phyloP scores from a whole-genome alignment of 2,329 filamentous ascomycete species.

The Ophiostoma perfectum region DNA sequence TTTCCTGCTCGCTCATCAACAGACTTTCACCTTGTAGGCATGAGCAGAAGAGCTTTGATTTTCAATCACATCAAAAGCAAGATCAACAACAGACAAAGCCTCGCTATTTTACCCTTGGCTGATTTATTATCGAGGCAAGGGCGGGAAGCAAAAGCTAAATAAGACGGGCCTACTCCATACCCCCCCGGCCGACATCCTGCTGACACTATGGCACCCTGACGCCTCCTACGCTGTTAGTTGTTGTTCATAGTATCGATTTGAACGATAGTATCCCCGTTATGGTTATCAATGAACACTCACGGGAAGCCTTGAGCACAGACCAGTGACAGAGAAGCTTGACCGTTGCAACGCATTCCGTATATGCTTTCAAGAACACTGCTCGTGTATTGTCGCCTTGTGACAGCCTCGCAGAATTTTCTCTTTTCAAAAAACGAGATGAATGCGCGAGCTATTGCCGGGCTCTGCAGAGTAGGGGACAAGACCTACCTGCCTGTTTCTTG shows the following conservation, averaged over 20 bases:
- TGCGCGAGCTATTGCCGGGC: background rate
- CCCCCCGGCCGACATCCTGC: too few relatives aligned
- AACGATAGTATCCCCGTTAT: background rate
- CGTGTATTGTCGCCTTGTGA: background rate
- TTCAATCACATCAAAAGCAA: too few relatives aligned
- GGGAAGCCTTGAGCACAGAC: background rate
- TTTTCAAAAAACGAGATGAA: background rate
- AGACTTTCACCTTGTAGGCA: too few relatives aligned
- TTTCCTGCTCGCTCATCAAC: too few relatives aligned
- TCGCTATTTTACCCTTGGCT: too few relatives aligned
- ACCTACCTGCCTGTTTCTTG: background rate
- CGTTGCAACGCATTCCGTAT: slow-evolving; percentile 1
- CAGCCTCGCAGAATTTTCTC: background rate
- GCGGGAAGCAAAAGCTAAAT: too few relatives aligned
- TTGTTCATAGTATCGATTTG: background rate
- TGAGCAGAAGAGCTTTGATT: too few relatives aligned
- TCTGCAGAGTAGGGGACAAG: background rate
- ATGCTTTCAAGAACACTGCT: background rate
- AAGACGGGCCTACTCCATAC: too few relatives aligned
- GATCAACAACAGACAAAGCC: too few relatives aligned
- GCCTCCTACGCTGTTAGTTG: background rate
- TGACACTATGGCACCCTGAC: too few relatives aligned
- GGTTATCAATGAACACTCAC: background rate
- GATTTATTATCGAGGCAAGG: too few relatives aligned
- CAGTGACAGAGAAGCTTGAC: background rate